phyloP scores from a whole-genome alignment of 495 filamentous ascomycete genomes.

The Aspergillus affinis region DNA sequence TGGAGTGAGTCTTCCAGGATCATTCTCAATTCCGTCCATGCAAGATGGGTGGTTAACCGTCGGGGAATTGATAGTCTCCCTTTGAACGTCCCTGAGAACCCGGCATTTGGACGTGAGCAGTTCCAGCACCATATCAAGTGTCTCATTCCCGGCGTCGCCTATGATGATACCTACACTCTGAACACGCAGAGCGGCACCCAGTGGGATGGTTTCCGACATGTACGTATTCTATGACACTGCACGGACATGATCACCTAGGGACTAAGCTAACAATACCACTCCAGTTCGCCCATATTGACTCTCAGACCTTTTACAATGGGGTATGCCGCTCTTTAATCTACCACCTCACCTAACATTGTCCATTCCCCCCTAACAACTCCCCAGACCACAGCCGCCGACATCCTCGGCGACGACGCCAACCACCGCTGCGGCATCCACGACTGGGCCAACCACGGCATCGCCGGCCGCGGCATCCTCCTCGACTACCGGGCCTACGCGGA shows the following conservation, averaged over 20 bases:
- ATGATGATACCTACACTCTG: conserved; percentile 62
- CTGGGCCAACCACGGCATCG: conserved; percentile 47
- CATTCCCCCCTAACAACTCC: conserved; percentile 1
- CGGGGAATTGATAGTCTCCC: conserved; percentile 44
- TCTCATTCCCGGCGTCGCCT: conserved; percentile 38
- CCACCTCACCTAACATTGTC: not conserved
- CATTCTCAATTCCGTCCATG: not conserved
- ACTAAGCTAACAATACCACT: not conserved
- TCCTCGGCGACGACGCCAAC: conserved; percentile 46
- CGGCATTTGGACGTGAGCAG: conserved; percentile 49
- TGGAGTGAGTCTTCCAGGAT: conserved; percentile 37
- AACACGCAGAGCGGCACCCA: conserved; percentile 74
- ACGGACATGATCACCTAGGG: not conserved
- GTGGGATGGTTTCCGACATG: conserved; percentile 73
- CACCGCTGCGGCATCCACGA: conserved; percentile 50
- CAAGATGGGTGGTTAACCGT: not conserved
- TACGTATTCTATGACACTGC: conserved; percentile 19
- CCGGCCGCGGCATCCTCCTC: conserved; percentile 50
- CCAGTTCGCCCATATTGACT: conserved; percentile 43
- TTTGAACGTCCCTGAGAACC: conserved; percentile 49
- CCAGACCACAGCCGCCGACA: conserved; percentile 44
- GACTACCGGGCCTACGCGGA: conserved; percentile 47
- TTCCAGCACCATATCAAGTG: conserved; percentile 55
- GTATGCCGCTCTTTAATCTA: conserved; percentile 16
- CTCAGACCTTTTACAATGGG: conserved; percentile 53